phyloP scores from a whole-genome alignment of 129 eudicot genomes.

The Tanacetum coccineum region DNA sequence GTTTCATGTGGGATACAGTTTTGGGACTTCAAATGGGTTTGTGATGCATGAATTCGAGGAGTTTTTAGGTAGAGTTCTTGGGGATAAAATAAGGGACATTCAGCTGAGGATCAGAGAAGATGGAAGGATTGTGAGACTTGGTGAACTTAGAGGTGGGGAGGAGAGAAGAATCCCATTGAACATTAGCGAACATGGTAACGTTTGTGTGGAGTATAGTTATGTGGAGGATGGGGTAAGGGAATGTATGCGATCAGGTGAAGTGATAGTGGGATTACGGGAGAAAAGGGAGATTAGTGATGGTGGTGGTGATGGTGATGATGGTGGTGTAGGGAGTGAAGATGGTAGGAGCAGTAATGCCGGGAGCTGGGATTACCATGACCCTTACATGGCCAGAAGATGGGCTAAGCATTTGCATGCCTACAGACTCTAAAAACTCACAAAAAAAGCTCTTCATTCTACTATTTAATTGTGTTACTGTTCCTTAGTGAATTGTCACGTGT shows the following conservation, averaged over 20 bases:
- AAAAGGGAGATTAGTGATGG: slow-evolving; percentile 36
- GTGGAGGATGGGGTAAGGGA: slow-evolving; percentile 47
- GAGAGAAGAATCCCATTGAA: slow-evolving; percentile 66
- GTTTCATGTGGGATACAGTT: slow-evolving; percentile 68
- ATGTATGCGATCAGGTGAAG: slow-evolving; percentile 53
- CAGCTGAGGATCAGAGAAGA: slow-evolving; percentile 62
- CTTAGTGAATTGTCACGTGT: slow-evolving; percentile 14
- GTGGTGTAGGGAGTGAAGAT: slow-evolving; percentile 24
- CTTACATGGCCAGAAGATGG: slow-evolving; percentile 95
- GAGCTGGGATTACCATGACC: slow-evolving; percentile 81
- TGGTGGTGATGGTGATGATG: slow-evolving; percentile 12
- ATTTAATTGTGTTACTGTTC: slow-evolving; percentile 19
- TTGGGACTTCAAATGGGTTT: slow-evolving; percentile 58
- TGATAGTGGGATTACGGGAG: slow-evolving; percentile 40
- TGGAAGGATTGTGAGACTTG: slow-evolving; percentile 50
- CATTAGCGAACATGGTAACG: slow-evolving; percentile 33
- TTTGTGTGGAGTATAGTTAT: slow-evolving; percentile 68
- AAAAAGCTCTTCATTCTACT: background rate
- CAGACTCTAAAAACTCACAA: slow-evolving; percentile 35
- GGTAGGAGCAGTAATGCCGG: slow-evolving; percentile 58
- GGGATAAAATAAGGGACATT: slow-evolving; percentile 62
- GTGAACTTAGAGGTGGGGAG: slow-evolving; percentile 76
- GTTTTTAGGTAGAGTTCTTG: slow-evolving; percentile 60
- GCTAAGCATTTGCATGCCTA: slow-evolving; percentile 85
- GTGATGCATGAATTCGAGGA: slow-evolving; percentile 82